phyloP scores from a whole-genome alignment of 163 green algal genomes.

The Dunaliella salina region DNA sequence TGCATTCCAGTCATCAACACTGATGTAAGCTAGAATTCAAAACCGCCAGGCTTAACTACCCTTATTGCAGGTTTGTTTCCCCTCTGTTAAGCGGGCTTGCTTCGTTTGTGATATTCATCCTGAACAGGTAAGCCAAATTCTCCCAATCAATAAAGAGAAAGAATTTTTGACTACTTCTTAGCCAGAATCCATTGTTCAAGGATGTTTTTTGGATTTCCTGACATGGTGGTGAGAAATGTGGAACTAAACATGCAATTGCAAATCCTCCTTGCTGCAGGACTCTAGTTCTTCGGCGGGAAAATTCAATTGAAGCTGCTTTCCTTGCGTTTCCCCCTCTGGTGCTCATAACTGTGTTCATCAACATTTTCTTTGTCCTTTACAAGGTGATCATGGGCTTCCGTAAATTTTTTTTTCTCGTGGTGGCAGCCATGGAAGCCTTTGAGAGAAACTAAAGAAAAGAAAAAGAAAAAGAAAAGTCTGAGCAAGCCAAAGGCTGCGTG shows the following conservation, averaged over 20 bases:
- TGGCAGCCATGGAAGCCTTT: too few relatives aligned
- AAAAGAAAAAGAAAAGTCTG: too few relatives aligned
- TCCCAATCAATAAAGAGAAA: too few relatives aligned
- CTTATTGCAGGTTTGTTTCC: background rate
- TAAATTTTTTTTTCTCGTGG: too few relatives aligned
- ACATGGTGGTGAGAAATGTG: background rate
- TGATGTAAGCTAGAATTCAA: too few relatives aligned
- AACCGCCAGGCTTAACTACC: too few relatives aligned
- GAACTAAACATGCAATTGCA: background rate
- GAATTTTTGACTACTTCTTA: too few relatives aligned
- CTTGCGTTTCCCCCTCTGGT: slow-evolving; percentile 20
- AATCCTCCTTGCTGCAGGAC: background rate
- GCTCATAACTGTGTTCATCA: slow-evolving; percentile 27
- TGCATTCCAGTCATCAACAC: too few relatives aligned
- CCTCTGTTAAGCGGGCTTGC: background rate
- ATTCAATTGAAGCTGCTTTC: slow-evolving; percentile 5
- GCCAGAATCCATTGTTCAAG: too few relatives aligned
- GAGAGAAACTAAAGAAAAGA: too few relatives aligned
- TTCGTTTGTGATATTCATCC: slow-evolving; percentile 18
- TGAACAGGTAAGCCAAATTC: background rate
- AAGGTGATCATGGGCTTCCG: slow-evolving; percentile 25
- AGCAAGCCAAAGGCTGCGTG: too few relatives aligned
- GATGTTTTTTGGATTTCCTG: too few relatives aligned
- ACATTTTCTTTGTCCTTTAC: slow-evolving; percentile 37
- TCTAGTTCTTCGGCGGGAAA: slow-evolving; percentile 9